These are phyloP conservation scores for Arthroderma uncinatum DNA, from an alignment of 2,329 filamentous ascomycete species.

Conservation along the genomic window DNA sequence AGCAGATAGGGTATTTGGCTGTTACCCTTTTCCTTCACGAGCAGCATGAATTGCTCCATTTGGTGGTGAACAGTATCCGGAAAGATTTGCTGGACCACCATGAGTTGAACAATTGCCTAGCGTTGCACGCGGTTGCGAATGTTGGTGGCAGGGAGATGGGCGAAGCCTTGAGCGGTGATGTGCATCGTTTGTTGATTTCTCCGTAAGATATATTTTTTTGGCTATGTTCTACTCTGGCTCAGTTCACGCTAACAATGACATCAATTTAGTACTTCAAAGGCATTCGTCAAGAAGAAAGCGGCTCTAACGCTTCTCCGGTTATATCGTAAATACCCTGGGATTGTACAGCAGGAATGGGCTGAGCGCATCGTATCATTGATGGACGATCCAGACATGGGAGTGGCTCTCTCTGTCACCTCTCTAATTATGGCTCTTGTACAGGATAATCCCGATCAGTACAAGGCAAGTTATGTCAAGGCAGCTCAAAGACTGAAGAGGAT, in stretches of 20 bases:
- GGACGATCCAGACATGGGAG: conserved; percentile 90
- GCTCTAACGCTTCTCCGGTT: conserved; percentile 83
- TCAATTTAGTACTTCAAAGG: conserved; percentile 61
- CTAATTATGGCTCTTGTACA: conserved; percentile 89
- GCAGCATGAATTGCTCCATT: conserved; percentile 85
- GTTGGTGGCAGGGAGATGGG: conserved; percentile 96
- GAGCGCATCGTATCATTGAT: conserved; percentile 98
- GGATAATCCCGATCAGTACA: conserved; percentile 89
- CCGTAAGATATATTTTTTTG: conserved; percentile 50
- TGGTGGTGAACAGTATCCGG: conserved; percentile 96
- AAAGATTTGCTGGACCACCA: conserved; percentile 93
- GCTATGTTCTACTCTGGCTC: neutral
- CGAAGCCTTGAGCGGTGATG: conserved; percentile 80
- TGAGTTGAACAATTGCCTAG: conserved; percentile 93
- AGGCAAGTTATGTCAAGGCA: conserved; percentile 86
- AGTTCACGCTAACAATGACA: neutral
- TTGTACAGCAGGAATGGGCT: conserved; percentile 93
- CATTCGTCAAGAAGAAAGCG: conserved; percentile 99
- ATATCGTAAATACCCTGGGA: conserved; percentile 87
- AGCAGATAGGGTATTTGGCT: conserved; percentile 96
- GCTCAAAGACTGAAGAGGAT: conserved; percentile 81
- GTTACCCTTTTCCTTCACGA: conserved; percentile 97
- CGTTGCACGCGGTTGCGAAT: conserved; percentile 94
- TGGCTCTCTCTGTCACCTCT: conserved; percentile 89
- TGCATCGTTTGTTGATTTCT: conserved; percentile 86